These are phyloP conservation scores for Sclerotinia sclerotiorum DNA, from an alignment of 2,329 filamentous ascomycete genomes.

Conservation along the genomic window DNA sequence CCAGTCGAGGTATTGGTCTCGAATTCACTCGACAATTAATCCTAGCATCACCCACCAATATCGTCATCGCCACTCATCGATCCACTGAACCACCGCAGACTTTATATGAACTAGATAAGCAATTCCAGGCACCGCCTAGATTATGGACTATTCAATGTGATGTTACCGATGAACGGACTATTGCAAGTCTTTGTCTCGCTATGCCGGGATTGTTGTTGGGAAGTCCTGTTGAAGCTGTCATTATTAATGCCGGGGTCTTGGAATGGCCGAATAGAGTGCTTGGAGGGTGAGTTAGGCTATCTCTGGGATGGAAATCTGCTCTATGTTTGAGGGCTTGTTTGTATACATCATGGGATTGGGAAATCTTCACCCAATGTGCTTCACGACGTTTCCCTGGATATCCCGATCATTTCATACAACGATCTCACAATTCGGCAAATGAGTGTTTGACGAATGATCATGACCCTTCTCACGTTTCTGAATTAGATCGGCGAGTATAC, in stretches of 20 bases:
- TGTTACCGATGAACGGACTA: constrained; percentile 53
- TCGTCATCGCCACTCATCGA: constrained; percentile 49
- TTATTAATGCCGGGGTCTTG: constrained; percentile 14
- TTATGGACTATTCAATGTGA: constrained; percentile 47
- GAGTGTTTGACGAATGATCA: too few species aligned
- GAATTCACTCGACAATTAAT: constrained; percentile 43
- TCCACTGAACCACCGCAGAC: constrained; percentile 20
- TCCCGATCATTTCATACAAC: background rate
- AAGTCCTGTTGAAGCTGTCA: background rate
- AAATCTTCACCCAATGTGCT: background rate
- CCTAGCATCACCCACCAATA: constrained; percentile 43
- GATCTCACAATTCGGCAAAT: background rate
- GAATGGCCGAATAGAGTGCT: constrained; percentile 9
- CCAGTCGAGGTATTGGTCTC: constrained; percentile 49
- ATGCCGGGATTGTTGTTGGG: constrained; percentile 43
- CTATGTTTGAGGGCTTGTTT: background rate
- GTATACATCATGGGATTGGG: background rate
- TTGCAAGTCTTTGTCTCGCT: constrained; percentile 49
- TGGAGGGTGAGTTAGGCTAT: constrained; percentile 9
- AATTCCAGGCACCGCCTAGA: background rate
- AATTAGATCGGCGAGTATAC: background rate
- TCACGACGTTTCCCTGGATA: background rate
- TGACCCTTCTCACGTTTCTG: too few species aligned
- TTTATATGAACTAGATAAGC: background rate
- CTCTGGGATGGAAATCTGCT: background rate